Evolutionary conservation across 257 asterid species (phyloP).

Genomic region (Marsdenia floribunda): DNA sequence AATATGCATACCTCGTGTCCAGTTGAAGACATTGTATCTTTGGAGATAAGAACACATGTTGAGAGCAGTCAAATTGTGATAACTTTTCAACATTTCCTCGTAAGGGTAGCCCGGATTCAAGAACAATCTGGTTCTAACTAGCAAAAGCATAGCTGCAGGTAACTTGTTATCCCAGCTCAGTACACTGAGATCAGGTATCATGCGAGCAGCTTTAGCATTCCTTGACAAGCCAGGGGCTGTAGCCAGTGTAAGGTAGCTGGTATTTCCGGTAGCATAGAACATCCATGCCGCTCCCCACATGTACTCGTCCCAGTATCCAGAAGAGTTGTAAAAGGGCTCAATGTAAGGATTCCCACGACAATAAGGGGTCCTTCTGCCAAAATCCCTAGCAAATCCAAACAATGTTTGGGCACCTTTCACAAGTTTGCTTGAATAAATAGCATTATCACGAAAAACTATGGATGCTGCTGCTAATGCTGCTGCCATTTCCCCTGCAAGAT

Average conservation of each 20-base stretch:
- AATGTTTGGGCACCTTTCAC: conserved; percentile 48
- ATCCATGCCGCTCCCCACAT: conserved; percentile 89
- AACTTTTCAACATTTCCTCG: conserved; percentile 63
- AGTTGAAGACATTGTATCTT: conserved; percentile 62
- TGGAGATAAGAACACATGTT: conserved; percentile 79
- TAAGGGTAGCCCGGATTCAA: conserved; percentile 85
- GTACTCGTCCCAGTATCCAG: conserved; percentile 62
- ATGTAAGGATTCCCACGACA: conserved; percentile 46
- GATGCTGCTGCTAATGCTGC: conserved; percentile 88
- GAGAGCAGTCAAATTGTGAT: conserved; percentile 62
- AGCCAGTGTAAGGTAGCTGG: conserved; percentile 45
- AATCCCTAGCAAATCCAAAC: conserved; percentile 53
- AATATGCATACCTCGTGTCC: conserved; percentile 44
- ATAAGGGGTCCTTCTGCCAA: conserved; percentile 34
- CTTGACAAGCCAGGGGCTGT: conserved; percentile 37
- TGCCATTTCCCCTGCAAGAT: conserved; percentile 78
- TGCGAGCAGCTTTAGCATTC: conserved; percentile 34
- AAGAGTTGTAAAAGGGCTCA: conserved; percentile 72
- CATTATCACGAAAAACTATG: conserved; percentile 61
- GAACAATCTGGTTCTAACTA: conserved; percentile 60
- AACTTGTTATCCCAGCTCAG: conserved; percentile 85
- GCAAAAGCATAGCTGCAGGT: conserved; percentile 79
- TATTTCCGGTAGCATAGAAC: conserved; percentile 78
- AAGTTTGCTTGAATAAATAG: conserved; percentile 47
- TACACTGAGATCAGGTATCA: conserved; percentile 58